Evolutionary conservation across 768 basidiomycete genomes (phyloP), one percentile per base, ranked within the genome.

Genomic region (Xanthoconium stramineum): DNA sequence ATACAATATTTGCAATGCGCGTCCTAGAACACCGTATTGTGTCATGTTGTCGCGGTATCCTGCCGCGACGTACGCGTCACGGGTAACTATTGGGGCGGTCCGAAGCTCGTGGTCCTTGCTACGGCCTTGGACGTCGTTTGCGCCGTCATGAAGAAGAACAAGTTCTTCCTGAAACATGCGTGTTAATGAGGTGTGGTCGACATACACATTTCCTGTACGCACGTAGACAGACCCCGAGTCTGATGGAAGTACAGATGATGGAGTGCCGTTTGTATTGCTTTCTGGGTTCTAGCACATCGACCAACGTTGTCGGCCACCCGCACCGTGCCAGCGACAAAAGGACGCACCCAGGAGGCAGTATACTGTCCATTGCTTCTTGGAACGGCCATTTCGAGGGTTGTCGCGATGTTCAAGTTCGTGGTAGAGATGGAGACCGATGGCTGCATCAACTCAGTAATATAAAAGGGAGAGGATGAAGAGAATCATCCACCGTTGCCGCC

Each of bases 1-100:
- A 55, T 57, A 85, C 85, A 79, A 71, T 36, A 77, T 77, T 0
- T 74, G 69, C 3, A 83, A 15, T 0, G 76, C 64, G 5, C 75
- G 74, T 0, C 88, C 87, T 1, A 88, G 59, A 1, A 89, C 79
- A 0, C 86, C 87, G 56, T 89, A 86, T 58, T 88, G 88, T 0
- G 75, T 71, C 10, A 69, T 53, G n/a, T 65, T 67, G 3, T 72
- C 67, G 14, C 50, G 59, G 47, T 71, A 71, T n/a, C 68, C 68
- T 5, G 73, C 70, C 0, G 65, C 57, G 14, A 74, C 61, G 40
- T 75, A 75, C 0, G 82, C 83, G n/a, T 78, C 80, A 14, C 79
- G 74, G 2, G 79, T 82, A 11, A 83, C 67, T 19, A 84, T 61
- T 0, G 83, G 83, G 0, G 83, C 80, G 0, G 82, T 83, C 13